These are phyloP conservation scores for Fusarium abutilonis DNA, from an alignment of 2,329 filamentous ascomycete genomes.

Conservation along the genomic window DNA sequence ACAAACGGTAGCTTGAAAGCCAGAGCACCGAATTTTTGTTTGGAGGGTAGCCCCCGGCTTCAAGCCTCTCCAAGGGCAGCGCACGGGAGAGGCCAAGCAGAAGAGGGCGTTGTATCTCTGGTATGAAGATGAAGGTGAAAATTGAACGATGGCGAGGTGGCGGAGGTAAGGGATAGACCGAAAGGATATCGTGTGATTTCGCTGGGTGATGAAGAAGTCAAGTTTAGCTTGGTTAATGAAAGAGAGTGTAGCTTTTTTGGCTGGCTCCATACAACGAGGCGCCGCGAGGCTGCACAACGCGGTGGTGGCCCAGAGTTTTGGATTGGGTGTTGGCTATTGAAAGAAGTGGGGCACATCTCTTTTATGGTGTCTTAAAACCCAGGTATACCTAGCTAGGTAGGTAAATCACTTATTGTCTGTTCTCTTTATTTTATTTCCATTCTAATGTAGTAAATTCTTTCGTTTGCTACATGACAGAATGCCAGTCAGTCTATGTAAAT, in stretches of 20 bases:
- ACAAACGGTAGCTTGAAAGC: neutral
- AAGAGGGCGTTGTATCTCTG: conserved; percentile 22
- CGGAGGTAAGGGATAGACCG: conserved; percentile 23
- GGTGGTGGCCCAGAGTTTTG: conserved; percentile 27
- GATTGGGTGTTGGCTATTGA: conserved; percentile 7
- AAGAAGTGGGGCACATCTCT: conserved; percentile 11
- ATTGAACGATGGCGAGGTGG: conserved; percentile 15
- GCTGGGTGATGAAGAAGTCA: conserved; percentile 23
- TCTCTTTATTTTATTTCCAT: neutral
- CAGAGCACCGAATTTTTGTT: neutral
- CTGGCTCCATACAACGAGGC: conserved; percentile 26
- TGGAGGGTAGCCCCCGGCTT: conserved; percentile 12
- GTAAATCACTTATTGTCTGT: neutral
- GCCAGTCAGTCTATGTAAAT: neutral
- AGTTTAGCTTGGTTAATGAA: conserved; percentile 7
- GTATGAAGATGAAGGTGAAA: conserved; percentile 30
- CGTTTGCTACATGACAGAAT: neutral
- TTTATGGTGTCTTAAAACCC: neutral
- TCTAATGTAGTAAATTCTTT: neutral
- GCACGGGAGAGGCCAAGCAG: conserved; percentile 35
- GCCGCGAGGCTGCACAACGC: conserved; percentile 39
- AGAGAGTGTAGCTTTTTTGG: neutral
- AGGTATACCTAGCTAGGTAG: neutral
- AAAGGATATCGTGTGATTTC: conserved; percentile 23
- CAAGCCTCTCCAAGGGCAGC: conserved; percentile 39